Evolutionary conservation across 305 asterid species (phyloP).

Genomic region (Fraxinus baroniana): DNA sequence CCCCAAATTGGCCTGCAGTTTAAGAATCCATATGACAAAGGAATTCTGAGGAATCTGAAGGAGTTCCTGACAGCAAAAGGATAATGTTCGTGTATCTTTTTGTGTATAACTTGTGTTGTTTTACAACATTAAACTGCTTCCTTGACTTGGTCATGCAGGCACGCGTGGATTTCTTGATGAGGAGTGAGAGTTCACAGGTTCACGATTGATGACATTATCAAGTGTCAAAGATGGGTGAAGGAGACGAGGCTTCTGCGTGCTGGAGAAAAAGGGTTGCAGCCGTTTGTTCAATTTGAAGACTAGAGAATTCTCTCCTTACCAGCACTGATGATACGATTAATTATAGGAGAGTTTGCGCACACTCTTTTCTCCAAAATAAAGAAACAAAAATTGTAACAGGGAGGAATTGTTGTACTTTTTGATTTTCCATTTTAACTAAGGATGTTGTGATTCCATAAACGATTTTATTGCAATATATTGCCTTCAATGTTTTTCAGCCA

Average conservation of each 20-base stretch:
- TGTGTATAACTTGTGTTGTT: background rate
- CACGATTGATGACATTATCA: background rate
- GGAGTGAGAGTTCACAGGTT: background rate
- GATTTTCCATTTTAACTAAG: background rate
- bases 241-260: background rate
- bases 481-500: background rate
- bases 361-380: background rate
- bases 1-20: constrained; percentile 22
- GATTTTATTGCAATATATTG: background rate
- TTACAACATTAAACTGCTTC: background rate
- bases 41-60: constrained; percentile 45
- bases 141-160: background rate
- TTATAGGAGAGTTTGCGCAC: background rate
- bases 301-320: background rate
- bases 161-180: background rate
- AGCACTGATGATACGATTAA: background rate
- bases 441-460: background rate
- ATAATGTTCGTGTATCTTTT: background rate
- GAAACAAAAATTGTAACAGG: background rate
- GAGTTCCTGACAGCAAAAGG: constrained; percentile 37
- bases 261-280: background rate
- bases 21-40: constrained; percentile 47
- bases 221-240: background rate
- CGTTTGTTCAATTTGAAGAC: background rate
- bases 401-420: background rate